Evolutionary conservation across 331 rosid species (phyloP), one percentile per base, ranked within the genome.

Genomic region (Prunus yedoensis): DNA sequence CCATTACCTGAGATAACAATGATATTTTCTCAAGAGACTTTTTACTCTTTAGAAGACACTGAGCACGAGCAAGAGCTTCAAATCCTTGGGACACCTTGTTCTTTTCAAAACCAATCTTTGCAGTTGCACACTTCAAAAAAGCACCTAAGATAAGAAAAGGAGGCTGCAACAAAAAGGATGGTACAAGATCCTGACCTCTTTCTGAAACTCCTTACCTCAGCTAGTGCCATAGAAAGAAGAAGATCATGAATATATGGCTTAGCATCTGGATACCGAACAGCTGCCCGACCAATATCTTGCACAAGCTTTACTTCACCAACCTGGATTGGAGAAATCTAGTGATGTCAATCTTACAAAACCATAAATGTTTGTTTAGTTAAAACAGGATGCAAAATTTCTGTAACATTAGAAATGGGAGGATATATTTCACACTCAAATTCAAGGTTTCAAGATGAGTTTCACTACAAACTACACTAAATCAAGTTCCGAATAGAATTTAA

Each of bases 41-140:
- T 77, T 87, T 86, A 80, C 97, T 90, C 83, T 92, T 82, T 46
- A 94, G 89, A 80, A 92, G 83, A 89, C 86, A 77, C 80, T 89
- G 97, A 21, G 99, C 99, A 67, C 96, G 99, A 65, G 97, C 89
- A 75, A 94, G 95, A 79, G 99, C 99, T 88, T 94, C 99, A 60
- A 94, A 94, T 68, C 99, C 99, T 77, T 87, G 92, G 70, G 97
- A 89, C 60, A 94, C 91, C 76, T 81, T 90, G 60, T 85, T 94
- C 86, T 89, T 89, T 92, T 92, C 99, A 74, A 94, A 90, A 84
- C 89, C 80, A 77, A 81, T 87, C 91, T 88, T 92, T 25, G 99
- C 99, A 79, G 79, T 88, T 66, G 96, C 91, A 85, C 97, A 94
- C 99, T 94, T 94, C 88, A 89, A 90, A 88, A 90, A 87, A 89